Percentiles rank a stretch among this genome's conserved stretches.
phyloP scores from a whole-genome alignment of 306 rosid genomes.

The Cercis canadensis region DNA sequence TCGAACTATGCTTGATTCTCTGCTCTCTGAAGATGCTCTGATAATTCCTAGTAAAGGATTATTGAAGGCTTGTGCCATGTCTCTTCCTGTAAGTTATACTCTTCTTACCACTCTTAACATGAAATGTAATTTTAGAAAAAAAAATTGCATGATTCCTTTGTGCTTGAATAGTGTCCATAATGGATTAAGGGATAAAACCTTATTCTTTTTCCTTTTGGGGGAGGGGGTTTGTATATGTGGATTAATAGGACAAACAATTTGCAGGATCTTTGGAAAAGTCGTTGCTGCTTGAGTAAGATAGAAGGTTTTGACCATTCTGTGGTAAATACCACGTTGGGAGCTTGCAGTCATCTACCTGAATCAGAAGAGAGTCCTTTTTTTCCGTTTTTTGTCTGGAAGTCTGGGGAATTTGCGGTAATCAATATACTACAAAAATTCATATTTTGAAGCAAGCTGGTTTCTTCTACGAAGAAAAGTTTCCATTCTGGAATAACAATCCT shows the following conservation, averaged over 20 bases:
- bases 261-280: slow-evolving; percentile 94
- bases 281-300: slow-evolving; percentile 60
- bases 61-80: slow-evolving; percentile 78
- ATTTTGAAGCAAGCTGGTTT: slow-evolving; percentile 18
- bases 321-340: slow-evolving; percentile 76
- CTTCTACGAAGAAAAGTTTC: slow-evolving; percentile 21
- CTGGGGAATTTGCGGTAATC: slow-evolving; percentile 74
- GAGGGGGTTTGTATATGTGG: slow-evolving; percentile 1
- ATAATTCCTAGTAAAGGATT: slow-evolving; percentile 78
- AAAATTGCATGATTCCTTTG: not conserved
- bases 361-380: slow-evolving; percentile 68
- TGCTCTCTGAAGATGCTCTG: slow-evolving; percentile 74
- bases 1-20: slow-evolving; percentile 56
- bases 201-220: too few species aligned
- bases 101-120: not conserved
- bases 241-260: slow-evolving; percentile 29
- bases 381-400: slow-evolving; percentile 78
- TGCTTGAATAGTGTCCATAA: too few species aligned
- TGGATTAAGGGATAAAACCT: too few species aligned
- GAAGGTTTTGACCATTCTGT: slow-evolving; percentile 86
- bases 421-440: slow-evolving; percentile 21
- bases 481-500: slow-evolving; percentile 10
- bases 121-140: not conserved
- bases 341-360: slow-evolving; percentile 67
- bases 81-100: slow-evolving; percentile 74